Evolutionary conservation across 2,329 filamentous ascomycete species (phyloP).

Genomic region (Colletotrichum sp.): DNA sequence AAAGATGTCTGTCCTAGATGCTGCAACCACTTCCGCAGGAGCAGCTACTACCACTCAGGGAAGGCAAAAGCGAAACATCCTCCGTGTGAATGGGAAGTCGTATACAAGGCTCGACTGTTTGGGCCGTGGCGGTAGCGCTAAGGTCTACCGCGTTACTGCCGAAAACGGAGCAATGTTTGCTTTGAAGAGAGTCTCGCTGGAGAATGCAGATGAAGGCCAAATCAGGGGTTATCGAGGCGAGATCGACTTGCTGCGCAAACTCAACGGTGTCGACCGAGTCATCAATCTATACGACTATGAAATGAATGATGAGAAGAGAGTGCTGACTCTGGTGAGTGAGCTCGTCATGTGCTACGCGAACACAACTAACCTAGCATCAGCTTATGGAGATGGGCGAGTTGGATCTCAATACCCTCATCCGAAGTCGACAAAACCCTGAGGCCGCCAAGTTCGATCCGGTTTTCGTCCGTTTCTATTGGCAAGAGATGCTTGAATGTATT

Average conservation of each 20-base stretch:
- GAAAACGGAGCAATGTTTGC: conserved; percentile 97
- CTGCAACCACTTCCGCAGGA: conserved; percentile 83
- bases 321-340: conserved; percentile 75
- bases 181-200: conserved; percentile 88
- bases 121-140: conserved; percentile 89
- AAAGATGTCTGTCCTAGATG: conserved; percentile 96
- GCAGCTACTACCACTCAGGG: conserved; percentile 76
- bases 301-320: conserved; percentile 89
- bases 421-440: conserved; percentile 72
- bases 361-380: conserved; percentile 42
- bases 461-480: conserved; percentile 98
- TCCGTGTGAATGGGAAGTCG: conserved; percentile 88
- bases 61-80: conserved; percentile 79
- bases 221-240: conserved; percentile 92
- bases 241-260: conserved; percentile 85
- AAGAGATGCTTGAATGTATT: conserved; percentile 98
- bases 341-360: background rate
- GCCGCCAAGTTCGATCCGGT: conserved; percentile 81
- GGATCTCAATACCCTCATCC: conserved; percentile 87
- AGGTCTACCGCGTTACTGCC: conserved; percentile 95
- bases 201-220: conserved; percentile 84
- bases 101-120: conserved; percentile 92
- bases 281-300: conserved; percentile 92
- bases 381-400: conserved; percentile 98
- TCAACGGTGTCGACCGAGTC: conserved; percentile 86